Base-by-base conservation (phyloP, 495 filamentous ascomycete genomes). In the Penicillium malachiteum region DNA sequence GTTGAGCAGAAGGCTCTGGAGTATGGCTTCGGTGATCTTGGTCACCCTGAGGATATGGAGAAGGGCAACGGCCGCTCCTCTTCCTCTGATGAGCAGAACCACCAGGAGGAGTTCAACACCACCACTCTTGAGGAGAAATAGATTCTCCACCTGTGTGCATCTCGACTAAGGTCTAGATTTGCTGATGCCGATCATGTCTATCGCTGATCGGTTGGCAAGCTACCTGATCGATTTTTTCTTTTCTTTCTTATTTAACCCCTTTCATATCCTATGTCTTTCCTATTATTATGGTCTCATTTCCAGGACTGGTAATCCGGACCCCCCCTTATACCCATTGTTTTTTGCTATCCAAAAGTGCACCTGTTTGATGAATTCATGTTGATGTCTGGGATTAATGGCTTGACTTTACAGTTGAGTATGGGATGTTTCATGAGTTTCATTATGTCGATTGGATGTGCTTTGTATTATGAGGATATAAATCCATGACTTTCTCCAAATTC, bases 1-100 rank as follows among this genome's bases (percentile, higher is more conserved):
- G 76, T 90, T 21, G 86, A 90, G 68, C 66, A 69, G 48, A 83
- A 85, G 60, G 84, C 83, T 10, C 60, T 78, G 34, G 74, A 78
- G 60, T 89, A 89, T 60, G 86, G 85, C 7, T 81, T 86, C 46
- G 80, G 63, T 17, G 45, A 42, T 10, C 39, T 35, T 18, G 52
- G 58, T 40, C n/a, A 40, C 48, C n/a, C 43, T 31, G 56, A 32
- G 12, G 72, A 72, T 37, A 33, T 59, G 1, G 72, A 72, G 66
- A 71, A 73, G 63, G 64, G 50, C 12, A 48, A 54, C 26, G 43
- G 37, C 14, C 49, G 45, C 40, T 49, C 52, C 14, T 44, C 33
- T 11, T 63, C 55, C 16, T 42, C 51, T n/a, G 55, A 58, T 4
- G 50, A 64, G 39, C 37, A 63, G 44, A 35, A 53, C 47, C 41